Percentiles rank a stretch among this genome's conserved stretches.
These are phyloP conservation scores for Rhodotorula sp. DNA, from an alignment of 1,284 basidiomycete species.

Conservation along the genomic window DNA sequence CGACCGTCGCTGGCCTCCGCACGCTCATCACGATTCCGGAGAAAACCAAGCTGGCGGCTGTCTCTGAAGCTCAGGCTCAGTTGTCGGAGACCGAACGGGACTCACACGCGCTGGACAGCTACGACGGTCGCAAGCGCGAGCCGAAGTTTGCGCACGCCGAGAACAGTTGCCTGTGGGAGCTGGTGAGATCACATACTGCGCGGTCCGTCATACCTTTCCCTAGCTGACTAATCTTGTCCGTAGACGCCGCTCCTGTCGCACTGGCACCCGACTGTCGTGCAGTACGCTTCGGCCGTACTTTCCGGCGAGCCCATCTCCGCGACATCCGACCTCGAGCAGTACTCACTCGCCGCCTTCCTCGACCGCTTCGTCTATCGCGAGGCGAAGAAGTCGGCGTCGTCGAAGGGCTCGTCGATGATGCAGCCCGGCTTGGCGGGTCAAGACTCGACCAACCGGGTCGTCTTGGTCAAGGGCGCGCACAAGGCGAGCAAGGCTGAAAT, in stretches of 20 bases:
- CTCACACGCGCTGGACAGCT: conserved; percentile 48
- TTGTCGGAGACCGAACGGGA: conserved; percentile 22
- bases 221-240: background rate
- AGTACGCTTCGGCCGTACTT: conserved; percentile 82
- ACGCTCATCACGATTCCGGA: conserved; percentile 60
- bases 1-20: conserved; percentile 66
- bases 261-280: conserved; percentile 86
- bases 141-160: conserved; percentile 84
- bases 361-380: conserved; percentile 92
- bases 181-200: conserved; percentile 57
- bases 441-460: conserved; percentile 63
- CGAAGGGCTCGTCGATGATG: conserved; percentile 83
- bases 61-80: conserved; percentile 46
- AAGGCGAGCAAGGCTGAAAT: conserved; percentile 49
- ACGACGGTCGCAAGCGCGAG: conserved; percentile 87
- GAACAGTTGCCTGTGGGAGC: conserved; percentile 80
- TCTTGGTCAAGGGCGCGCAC: conserved; percentile 64
- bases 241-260: conserved; percentile 77
- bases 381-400: conserved; percentile 73
- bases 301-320: conserved; percentile 64
- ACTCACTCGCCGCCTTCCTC: conserved; percentile 88
- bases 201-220: background rate
- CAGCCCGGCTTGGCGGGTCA: conserved; percentile 72
- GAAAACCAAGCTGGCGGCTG: conserved; percentile 47
- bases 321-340: conserved; percentile 81